Conservation (phyloP, 805 yeast genomes). For the Starmerella tilneyi region DNA sequence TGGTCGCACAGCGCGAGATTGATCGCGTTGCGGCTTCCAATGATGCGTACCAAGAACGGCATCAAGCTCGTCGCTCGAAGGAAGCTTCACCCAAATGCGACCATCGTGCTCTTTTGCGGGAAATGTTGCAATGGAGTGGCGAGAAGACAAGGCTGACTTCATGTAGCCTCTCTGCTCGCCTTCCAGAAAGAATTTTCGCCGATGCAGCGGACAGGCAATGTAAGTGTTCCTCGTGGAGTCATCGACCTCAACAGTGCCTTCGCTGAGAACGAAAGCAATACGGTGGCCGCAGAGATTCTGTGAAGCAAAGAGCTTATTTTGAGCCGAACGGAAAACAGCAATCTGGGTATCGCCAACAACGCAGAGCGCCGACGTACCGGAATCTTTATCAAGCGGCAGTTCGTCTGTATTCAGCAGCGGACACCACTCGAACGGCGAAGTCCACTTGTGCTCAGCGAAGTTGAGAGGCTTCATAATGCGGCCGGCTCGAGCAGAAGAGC, state of each 20-base stretch:
- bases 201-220: constrained; percentile 35
- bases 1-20: too few relatives aligned
- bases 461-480: constrained; percentile 5
- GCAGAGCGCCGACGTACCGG: constrained; percentile 32
- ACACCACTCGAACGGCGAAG: constrained; percentile 29
- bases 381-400: constrained; percentile 27
- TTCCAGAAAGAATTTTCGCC: constrained; percentile 31
- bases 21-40: constrained; percentile 26
- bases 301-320: constrained; percentile 32
- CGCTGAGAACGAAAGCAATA: constrained; percentile 34
- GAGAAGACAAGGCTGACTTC: constrained; percentile 28
- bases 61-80: constrained; percentile 32
- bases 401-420: constrained; percentile 27
- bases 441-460: constrained; percentile 26
- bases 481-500: too few relatives aligned
- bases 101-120: constrained; percentile 32
- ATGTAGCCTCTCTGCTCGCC: constrained; percentile 27
- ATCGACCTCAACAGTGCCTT: constrained; percentile 32
- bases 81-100: constrained; percentile 29
- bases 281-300: constrained; percentile 38
- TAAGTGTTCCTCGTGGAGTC: constrained; percentile 28
- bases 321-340: constrained; percentile 30
- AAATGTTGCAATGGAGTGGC: constrained; percentile 33
- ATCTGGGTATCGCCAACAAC: constrained; percentile 34
- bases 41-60: constrained; percentile 31